Percentiles rank a stretch among this genome's conserved stretches.
Evolutionary conservation across 2,329 filamentous ascomycete species (phyloP).

Genomic region (Biscogniauxia mediterranea): DNA sequence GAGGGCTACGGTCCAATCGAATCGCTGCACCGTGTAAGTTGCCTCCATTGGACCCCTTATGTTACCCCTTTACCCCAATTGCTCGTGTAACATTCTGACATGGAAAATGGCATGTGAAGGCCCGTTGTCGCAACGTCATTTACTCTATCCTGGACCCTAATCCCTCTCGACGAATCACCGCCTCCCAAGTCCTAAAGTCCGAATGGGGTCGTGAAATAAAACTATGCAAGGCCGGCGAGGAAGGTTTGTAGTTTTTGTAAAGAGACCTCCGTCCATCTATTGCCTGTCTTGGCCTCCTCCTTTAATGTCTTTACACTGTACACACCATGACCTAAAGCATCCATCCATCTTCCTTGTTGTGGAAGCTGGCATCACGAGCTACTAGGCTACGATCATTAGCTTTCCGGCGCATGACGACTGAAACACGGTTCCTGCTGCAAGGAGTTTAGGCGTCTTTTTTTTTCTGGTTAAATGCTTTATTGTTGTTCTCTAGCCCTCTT

Average conservation of each 20-base stretch:
- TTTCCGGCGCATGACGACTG: slow-evolving; percentile 16
- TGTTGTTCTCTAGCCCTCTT: slow-evolving; percentile 15
- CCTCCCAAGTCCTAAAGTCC: slow-evolving; percentile 94
- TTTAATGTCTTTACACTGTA: slow-evolving; percentile 10
- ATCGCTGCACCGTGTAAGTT: slow-evolving; percentile 84
- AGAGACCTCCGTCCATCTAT: slow-evolving; percentile 5
- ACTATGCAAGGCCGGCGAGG: slow-evolving; percentile 92
- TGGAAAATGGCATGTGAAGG: slow-evolving; percentile 51
- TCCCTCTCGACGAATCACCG: slow-evolving; percentile 85
- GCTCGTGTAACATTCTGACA: slow-evolving; percentile 19
- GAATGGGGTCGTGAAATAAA: slow-evolving; percentile 99
- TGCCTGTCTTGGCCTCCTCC: not conserved
- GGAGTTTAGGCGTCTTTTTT: slow-evolving; percentile 25
- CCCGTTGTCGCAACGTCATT: slow-evolving; percentile 96
- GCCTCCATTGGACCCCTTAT: not conserved
- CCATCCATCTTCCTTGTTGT: not conserved
- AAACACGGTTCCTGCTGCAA: slow-evolving; percentile 23
- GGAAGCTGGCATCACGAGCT: slow-evolving; percentile 5
- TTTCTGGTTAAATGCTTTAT: slow-evolving; percentile 16
- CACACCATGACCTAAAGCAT: slow-evolving; percentile 12
- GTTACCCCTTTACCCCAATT: not conserved
- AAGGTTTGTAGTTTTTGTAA: slow-evolving; percentile 67
- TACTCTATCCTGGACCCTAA: slow-evolving; percentile 98
- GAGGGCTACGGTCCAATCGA: slow-evolving; percentile 97
- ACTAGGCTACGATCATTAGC: slow-evolving; percentile 5